Conservation (phyloP, 176 grass and related monocot genomes). For the Carex parvula region DNA sequence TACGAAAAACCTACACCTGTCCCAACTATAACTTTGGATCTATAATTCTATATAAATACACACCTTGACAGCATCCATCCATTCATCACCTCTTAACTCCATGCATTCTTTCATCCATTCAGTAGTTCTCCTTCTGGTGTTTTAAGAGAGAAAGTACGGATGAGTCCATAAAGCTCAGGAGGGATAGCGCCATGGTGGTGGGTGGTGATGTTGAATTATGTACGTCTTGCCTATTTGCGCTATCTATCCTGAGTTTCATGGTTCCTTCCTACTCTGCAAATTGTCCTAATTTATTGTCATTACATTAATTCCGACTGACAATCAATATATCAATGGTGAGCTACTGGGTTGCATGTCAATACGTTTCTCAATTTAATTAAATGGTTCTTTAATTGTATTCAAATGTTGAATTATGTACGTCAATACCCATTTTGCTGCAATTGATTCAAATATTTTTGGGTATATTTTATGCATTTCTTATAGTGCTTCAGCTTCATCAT, state of each 20-base stretch:
- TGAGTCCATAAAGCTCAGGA: constrained; percentile 42
- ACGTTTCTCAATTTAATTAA: no score
- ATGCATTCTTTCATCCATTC: not conserved
- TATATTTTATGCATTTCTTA: no score
- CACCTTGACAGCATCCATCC: not conserved
- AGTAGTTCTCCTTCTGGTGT: not conserved
- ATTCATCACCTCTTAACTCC: not conserved
- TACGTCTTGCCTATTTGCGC: constrained; percentile 16
- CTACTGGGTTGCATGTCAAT: no score
- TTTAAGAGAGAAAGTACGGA: constrained; percentile 25
- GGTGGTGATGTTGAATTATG: not conserved
- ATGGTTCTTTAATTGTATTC: not conserved
- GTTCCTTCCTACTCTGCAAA: constrained; percentile 29
- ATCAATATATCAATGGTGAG: no score
- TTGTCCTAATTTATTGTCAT: not conserved
- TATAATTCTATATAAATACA: constrained; percentile 7
- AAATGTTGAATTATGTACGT: no score
- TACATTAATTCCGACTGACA: no score
- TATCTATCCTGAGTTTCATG: constrained; percentile 51
- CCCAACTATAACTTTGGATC: constrained; percentile 8
- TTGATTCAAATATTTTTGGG: not conserved
- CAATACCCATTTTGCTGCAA: not conserved
- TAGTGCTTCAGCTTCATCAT: no score
- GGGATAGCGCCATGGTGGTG: constrained; percentile 35
- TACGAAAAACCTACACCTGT: not conserved